Conservation (phyloP, 2,329 filamentous ascomycete species). For the Ilyonectria sp. region DNA sequence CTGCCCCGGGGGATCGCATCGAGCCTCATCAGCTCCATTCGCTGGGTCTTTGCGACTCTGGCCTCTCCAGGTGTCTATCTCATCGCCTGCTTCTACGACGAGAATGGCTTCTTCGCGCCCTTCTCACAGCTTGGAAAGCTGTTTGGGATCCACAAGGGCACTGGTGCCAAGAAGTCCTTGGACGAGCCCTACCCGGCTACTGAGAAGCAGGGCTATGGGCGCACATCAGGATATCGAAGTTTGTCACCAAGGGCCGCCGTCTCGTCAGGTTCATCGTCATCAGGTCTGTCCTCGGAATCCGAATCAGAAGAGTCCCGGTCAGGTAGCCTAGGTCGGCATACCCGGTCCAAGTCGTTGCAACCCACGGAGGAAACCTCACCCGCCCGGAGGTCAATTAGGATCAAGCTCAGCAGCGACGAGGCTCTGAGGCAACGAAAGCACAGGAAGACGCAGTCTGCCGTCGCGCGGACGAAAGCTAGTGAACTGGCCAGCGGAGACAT, state of each 20-base stretch:
- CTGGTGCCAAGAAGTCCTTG: slow-evolving; percentile 60
- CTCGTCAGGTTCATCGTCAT: slow-evolving; percentile 66
- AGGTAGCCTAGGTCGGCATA: slow-evolving; percentile 61
- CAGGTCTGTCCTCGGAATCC: slow-evolving; percentile 79
- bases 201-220: slow-evolving; percentile 49
- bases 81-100: slow-evolving; percentile 86
- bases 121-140: slow-evolving; percentile 80
- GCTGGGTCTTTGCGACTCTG: slow-evolving; percentile 84
- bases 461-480: slow-evolving; percentile 59
- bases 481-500: slow-evolving; percentile 64
- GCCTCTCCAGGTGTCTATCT: slow-evolving; percentile 87
- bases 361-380: slow-evolving; percentile 75
- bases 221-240: slow-evolving; percentile 47
- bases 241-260: slow-evolving; percentile 46
- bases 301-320: slow-evolving; percentile 69
- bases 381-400: slow-evolving; percentile 85
- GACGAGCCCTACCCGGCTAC: slow-evolving; percentile 44
- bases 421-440: slow-evolving; percentile 81
- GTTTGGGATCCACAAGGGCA: slow-evolving; percentile 62
- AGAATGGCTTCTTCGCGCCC: slow-evolving; percentile 84
- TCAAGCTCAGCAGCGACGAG: slow-evolving; percentile 90
- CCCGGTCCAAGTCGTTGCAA: slow-evolving; percentile 74
- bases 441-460: slow-evolving; percentile 70
- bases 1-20: slow-evolving; percentile 80
- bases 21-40: slow-evolving; percentile 81